Percentiles rank a stretch among this genome's conserved stretches.
These are phyloP conservation scores for Leersia perrieri DNA, from an alignment of 176 grass and related monocot species.

Conservation along the genomic window DNA sequence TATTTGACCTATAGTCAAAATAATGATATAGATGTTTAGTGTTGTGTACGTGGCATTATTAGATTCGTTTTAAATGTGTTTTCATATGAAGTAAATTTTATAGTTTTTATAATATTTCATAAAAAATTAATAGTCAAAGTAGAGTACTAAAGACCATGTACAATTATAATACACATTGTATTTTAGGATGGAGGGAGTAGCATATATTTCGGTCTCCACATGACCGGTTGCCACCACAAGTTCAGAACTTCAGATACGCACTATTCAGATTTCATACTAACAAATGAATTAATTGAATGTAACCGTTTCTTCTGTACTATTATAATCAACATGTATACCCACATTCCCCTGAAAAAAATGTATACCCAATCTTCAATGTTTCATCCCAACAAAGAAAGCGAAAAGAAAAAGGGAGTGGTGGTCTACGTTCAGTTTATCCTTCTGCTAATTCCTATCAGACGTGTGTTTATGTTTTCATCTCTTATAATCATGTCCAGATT, in stretches of 20 bases:
- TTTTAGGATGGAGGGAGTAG: too few species aligned
- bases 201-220: neutral
- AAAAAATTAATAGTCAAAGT: too few species aligned
- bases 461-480: neutral
- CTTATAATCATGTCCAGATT: neutral
- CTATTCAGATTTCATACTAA: neutral
- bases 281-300: slow-evolving; percentile 46
- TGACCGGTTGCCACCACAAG: too few species aligned
- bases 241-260: neutral
- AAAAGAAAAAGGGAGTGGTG: neutral
- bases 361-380: neutral
- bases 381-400: neutral
- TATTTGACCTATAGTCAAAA: too few species aligned
- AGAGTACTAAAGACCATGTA: too few species aligned
- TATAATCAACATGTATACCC: slow-evolving; percentile 22
- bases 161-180: too few species aligned
- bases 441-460: slow-evolving; percentile 4
- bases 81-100: too few species aligned
- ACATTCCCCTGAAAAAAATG: neutral
- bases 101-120: too few species aligned
- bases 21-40: too few species aligned
- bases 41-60: too few species aligned
- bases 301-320: slow-evolving; percentile 27
- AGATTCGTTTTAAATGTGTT: too few species aligned
- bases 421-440: neutral